Evolutionary conservation across 306 rosid genomes (phyloP), one percentile per base, ranked within the genome.

Genomic region (Ormosia semicastrata): DNA sequence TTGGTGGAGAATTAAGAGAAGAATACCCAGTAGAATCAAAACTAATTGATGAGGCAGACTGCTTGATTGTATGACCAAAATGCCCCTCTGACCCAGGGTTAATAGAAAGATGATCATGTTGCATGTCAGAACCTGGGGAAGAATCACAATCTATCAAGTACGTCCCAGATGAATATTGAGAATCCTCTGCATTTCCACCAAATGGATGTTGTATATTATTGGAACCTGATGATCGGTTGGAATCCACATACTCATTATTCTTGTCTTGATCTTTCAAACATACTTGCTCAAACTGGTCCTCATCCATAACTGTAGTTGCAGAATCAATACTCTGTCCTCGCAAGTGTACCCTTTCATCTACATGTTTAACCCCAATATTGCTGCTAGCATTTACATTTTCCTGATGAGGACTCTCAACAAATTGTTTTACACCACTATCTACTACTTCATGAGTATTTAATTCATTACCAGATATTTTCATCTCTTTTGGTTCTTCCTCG

Each of bases 281-380:
- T 66, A 93, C 97, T 80, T 88, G 97, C 91, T 93, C 98, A 86
- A 95, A 95, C 62, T 90, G 96, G 52, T 85, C 98, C 75, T 93
- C 98, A 14, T 90, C 88, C 81, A 87, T 86, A 66, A 76, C 80
- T 46, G 82, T 46, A 58, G 86, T 71, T 69, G 80, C 85, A 65
- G 87, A 86, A 77, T 75, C 86, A 82, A 81, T 66, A 71, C 58
- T 86, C 70, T 63, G 83, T 66, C 78, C 92, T 64, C 62, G 88
- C 78, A 72, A 63, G 32, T 17, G 68, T 79, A 57, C 36, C 40
- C 71, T 85, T 47, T 80, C 85, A 44, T 74, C 86, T 82, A 71
- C 79, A 78, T 47, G 75, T 77, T 77, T 85, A 66, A 69, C 66
- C 84, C 46, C 77, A 75, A 82, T 79, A 69, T 73, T 81, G 44